Evolutionary conservation across 306 rosid species (phyloP), one percentile per base, ranked within the genome.

Genomic region (Gleditsia sinensis): DNA sequence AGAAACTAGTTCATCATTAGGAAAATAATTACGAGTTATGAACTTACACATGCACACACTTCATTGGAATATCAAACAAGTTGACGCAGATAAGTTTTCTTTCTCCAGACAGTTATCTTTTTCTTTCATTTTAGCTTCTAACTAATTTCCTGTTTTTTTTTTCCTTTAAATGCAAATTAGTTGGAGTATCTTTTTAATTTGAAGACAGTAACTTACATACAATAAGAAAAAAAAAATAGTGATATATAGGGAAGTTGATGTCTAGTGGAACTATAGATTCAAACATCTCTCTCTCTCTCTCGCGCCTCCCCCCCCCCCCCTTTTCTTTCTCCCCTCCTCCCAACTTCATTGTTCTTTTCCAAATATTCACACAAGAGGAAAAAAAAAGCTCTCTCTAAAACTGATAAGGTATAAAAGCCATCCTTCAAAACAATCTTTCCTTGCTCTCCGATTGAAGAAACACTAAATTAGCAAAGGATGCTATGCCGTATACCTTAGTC

Each of bases 321-420:
- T 42, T 17, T 46, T 62, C 37, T 59, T 28, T 42, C 37, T 16
- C 20, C 16, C 24, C 37, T 69, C n/a, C 53, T 58, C 19, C 59
- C 20, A 74, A 33, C 55, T 59, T 58, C 40, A 24, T 62, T 51
- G 78, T 69, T 77, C 63, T 75, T 66, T 69, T 79, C 62, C 53
- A 80, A 57, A 84, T 67, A 75, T 67, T 51, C 50, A 54, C 55
- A 78, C 34, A 23, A 70, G 78, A 80, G 60, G n/a, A n/a, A n/a
- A 72, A 49, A 64, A 25, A 48, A 51, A 68, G 39, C 55, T 48
- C 69, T 78, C 34, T 68, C 58, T 51, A 66, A 74, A 90, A 87
- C 81, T 83, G 78, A 71, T 81, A 72, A 84, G 88, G 83, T 84
- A 78, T 85, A 88, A 76, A 81, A 85, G 60, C 71, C 83, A 80